phyloP scores from a whole-genome alignment of 352 stramenopile species.

The Phytophthora podocarpi region DNA sequence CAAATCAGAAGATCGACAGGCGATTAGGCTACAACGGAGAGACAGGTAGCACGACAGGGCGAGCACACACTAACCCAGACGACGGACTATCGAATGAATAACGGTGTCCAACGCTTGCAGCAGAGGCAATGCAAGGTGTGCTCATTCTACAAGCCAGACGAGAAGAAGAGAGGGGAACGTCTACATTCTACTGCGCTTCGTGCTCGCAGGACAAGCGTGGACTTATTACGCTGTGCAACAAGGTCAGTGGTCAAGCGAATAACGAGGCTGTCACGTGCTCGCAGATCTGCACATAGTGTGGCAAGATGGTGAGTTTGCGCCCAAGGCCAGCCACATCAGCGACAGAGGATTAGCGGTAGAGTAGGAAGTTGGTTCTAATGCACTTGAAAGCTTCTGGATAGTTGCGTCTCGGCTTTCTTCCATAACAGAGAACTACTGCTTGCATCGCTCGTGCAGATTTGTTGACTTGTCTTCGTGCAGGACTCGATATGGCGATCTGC shows the following conservation, averaged over 20 bases:
- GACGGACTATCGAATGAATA: background rate
- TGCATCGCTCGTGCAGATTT: background rate
- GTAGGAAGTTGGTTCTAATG: too few relatives aligned
- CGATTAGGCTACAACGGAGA: background rate
- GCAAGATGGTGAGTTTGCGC: conserved; percentile 24
- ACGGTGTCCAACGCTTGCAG: background rate
- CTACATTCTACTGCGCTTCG: conserved; percentile 3
- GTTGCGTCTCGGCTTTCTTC: too few relatives aligned
- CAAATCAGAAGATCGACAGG: background rate
- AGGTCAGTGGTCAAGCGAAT: background rate
- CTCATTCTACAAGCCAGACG: conserved; percentile 18
- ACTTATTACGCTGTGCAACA: conserved; percentile 10
- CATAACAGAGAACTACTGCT: too few relatives aligned
- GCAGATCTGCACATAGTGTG: conserved; percentile 21
- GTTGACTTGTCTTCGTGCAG: background rate
- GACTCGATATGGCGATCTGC: too few relatives aligned
- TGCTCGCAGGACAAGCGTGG: conserved; percentile 1
- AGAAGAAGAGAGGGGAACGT: conserved; percentile 5
- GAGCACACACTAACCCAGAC: conserved; percentile 2
- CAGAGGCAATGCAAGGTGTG: conserved; percentile 12
- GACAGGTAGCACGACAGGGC: background rate
- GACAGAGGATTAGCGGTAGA: background rate
- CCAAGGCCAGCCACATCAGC: background rate
- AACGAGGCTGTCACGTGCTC: conserved; percentile 12
- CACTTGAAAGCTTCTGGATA: too few relatives aligned